phyloP scores from a whole-genome alignment of 192 early-diverging fungal species.

The Backusella westeae region DNA sequence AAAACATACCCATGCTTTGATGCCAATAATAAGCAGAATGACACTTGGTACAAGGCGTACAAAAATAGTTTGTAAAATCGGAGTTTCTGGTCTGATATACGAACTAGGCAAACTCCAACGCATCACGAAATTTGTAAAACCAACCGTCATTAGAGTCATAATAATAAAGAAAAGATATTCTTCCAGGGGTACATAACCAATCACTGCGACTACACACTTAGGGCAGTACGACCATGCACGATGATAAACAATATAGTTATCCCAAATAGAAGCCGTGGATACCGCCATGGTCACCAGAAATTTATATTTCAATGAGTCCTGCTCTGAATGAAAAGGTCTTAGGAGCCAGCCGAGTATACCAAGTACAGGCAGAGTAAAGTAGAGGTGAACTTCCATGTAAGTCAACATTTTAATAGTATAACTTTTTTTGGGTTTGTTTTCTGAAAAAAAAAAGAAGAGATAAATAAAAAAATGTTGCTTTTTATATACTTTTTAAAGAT shows the following conservation, averaged over 20 bases:
- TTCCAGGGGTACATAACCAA: slow-evolving; percentile 59
- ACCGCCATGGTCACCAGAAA: slow-evolving; percentile 40
- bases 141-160: slow-evolving; percentile 45
- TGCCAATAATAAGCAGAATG: slow-evolving; percentile 13
- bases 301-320: slow-evolving; percentile 32
- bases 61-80: not conserved
- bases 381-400: slow-evolving; percentile 51
- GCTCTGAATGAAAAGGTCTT: slow-evolving; percentile 32
- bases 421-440: not conserved
- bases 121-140: slow-evolving; percentile 36
- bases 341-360: slow-evolving; percentile 20
- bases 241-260: slow-evolving; percentile 55
- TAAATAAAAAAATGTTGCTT: slow-evolving; percentile 3
- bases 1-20: slow-evolving; percentile 26
- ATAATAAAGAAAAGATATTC: slow-evolving; percentile 60
- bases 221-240: slow-evolving; percentile 51
- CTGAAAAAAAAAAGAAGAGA: not conserved
- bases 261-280: slow-evolving; percentile 52
- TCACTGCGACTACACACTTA: slow-evolving; percentile 44
- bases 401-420: slow-evolving; percentile 34
- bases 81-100: slow-evolving; percentile 16
- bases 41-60: slow-evolving; percentile 27
- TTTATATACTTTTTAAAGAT: not conserved
- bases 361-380: slow-evolving; percentile 48
- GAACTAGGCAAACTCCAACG: slow-evolving; percentile 33